These are phyloP conservation scores for Apiospora saccharicola DNA, from an alignment of 2,329 filamentous ascomycete species.

Conservation along the genomic window DNA sequence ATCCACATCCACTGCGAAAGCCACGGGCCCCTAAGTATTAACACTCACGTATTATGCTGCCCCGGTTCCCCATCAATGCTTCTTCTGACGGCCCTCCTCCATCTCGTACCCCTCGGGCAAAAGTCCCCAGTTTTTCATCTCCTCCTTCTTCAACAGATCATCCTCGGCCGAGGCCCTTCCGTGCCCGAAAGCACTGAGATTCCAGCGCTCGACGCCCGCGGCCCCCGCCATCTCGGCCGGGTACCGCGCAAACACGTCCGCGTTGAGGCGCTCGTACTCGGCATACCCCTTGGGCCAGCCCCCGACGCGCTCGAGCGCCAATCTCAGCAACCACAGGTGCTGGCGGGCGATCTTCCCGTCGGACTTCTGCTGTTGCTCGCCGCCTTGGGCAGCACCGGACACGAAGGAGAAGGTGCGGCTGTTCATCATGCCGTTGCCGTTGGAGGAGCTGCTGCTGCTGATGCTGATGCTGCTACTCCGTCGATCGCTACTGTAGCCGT, in stretches of 20 bases:
- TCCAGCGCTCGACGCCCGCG: conserved; percentile 56
- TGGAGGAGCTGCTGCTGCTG: conserved; percentile 28
- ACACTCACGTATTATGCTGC: too few relatives aligned
- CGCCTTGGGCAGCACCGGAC: conserved; percentile 30
- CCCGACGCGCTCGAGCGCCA: conserved; percentile 47
- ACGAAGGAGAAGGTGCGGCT: background rate
- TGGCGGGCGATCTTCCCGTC: conserved; percentile 40
- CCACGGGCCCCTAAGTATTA: too few relatives aligned
- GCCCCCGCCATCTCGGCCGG: conserved; percentile 47
- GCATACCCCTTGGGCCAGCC: conserved; percentile 53
- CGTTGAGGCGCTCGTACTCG: conserved; percentile 56
- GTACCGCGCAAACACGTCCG: conserved; percentile 51
- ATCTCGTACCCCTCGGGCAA: background rate
- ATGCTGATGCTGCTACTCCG: conserved; percentile 32
- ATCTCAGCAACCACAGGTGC: conserved; percentile 48
- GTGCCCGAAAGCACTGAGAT: conserved; percentile 50
- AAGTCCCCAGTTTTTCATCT: conserved; percentile 38
- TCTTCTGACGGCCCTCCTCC: too few relatives aligned
- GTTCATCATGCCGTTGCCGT: background rate
- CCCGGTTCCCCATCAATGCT: too few relatives aligned
- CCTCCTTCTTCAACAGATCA: conserved; percentile 35
- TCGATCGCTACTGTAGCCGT: conserved; percentile 26
- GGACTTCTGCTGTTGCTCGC: background rate
- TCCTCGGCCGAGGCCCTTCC: conserved; percentile 53
- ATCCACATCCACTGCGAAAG: too few relatives aligned